A percentile compares a stretch with the other conserved stretches of the same genome.
These are phyloP conservation scores for Clitocybe nebularis DNA, from an alignment of 1,284 basidiomycete species.

Conservation along the genomic window DNA sequence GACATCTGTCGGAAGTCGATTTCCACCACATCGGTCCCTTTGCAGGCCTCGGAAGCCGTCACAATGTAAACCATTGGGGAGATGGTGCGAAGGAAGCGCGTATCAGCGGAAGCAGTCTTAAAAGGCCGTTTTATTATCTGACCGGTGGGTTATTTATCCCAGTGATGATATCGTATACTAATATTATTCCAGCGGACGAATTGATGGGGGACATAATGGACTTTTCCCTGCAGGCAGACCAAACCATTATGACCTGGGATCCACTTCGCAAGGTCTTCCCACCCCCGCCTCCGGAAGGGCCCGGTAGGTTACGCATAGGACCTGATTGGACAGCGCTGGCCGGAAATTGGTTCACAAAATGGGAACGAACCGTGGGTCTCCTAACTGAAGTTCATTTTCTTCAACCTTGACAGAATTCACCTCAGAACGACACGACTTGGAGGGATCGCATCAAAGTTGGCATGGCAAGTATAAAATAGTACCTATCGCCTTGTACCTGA, in stretches of 20 bases:
- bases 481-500: background rate
- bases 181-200: conserved; percentile 30
- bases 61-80: conserved; percentile 42
- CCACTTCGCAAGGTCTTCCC: conserved; percentile 37
- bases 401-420: background rate
- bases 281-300: conserved; percentile 32
- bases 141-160: conserved; percentile 23
- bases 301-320: conserved; percentile 36
- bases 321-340: conserved; percentile 40
- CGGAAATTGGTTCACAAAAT: conserved; percentile 42
- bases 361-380: conserved; percentile 34
- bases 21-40: conserved; percentile 38
- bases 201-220: conserved; percentile 40
- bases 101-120: conserved; percentile 32
- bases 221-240: conserved; percentile 33
- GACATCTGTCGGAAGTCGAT: conserved; percentile 38
- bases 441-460: conserved; percentile 34
- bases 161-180: background rate
- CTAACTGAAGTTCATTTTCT: background rate
- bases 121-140: conserved; percentile 38
- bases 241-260: conserved; percentile 39
- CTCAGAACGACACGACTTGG: conserved; percentile 34
- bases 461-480: conserved; percentile 27
- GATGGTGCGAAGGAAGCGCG: conserved; percentile 43
- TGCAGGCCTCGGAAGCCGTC: conserved; percentile 37